phyloP scores from a whole-genome alignment of 805 yeast species.

The Pichia membranifaciens region DNA sequence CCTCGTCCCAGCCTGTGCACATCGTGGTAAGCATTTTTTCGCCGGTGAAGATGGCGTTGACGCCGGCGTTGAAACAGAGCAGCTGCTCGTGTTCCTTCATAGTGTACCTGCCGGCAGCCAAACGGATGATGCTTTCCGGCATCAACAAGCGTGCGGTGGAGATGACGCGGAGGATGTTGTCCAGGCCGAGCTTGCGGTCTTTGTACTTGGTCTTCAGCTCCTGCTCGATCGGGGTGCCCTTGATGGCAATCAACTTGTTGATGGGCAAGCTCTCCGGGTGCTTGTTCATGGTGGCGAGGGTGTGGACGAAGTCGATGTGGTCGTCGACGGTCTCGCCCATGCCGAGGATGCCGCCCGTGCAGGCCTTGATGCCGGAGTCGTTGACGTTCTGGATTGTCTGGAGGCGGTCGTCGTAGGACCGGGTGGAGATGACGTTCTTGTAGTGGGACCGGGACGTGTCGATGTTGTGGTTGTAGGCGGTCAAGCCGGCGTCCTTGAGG shows the following conservation, averaged over 20 bases:
- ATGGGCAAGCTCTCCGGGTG: constrained; percentile 84
- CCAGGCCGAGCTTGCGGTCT: constrained; percentile 46
- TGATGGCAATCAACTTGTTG: constrained; percentile 69
- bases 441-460: constrained; percentile 78
- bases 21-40: constrained; percentile 75
- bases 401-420: constrained; percentile 67
- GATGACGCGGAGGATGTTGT: constrained; percentile 59
- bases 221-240: constrained; percentile 70
- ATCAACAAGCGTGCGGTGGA: constrained; percentile 71
- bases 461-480: constrained; percentile 77
- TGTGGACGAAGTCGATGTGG: constrained; percentile 60
- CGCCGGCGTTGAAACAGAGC: constrained; percentile 70
- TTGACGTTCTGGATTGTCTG: constrained; percentile 60
- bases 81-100: constrained; percentile 75
- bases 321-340: constrained; percentile 71
- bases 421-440: constrained; percentile 63
- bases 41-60: constrained; percentile 78
- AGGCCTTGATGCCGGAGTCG: constrained; percentile 53
- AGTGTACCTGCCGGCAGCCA: constrained; percentile 78
- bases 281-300: constrained; percentile 59
- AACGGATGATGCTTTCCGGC: constrained; percentile 65
- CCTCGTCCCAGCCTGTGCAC: constrained; percentile 84
- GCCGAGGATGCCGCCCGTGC: constrained; percentile 78
- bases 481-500: constrained; percentile 63
- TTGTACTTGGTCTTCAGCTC: constrained; percentile 36